phyloP scores from a whole-genome alignment of 352 stramenopile species.

The Pythium sukuiense region DNA sequence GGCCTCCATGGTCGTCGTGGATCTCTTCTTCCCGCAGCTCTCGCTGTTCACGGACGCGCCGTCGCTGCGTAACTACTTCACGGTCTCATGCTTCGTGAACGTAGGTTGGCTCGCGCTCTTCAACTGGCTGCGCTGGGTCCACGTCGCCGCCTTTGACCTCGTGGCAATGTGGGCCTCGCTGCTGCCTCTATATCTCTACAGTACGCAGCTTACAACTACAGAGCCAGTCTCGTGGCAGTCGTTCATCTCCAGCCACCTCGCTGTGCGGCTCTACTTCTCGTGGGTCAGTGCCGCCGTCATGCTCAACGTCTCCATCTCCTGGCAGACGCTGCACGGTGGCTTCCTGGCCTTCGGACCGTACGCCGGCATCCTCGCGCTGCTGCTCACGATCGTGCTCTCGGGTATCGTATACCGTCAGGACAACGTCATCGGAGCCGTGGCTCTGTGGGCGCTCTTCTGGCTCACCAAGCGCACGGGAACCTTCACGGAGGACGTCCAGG shows the following conservation, averaged over 20 bases:
- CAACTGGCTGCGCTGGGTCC: conserved; percentile 38
- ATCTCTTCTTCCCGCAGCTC: conserved; percentile 47
- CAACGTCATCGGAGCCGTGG: conserved; percentile 51
- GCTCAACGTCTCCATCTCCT: conserved; percentile 55
- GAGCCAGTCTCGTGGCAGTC: conserved; percentile 41
- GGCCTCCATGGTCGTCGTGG: conserved; percentile 43
- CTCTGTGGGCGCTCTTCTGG: conserved; percentile 48
- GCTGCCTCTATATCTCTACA: conserved; percentile 61
- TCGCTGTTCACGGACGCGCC: conserved; percentile 51
- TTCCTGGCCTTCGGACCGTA: conserved; percentile 45
- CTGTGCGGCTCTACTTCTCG: conserved; percentile 60
- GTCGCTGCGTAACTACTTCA: conserved; percentile 51
- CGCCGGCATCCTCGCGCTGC: conserved; percentile 40
- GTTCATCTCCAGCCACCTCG: conserved; percentile 58
- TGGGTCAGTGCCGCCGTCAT: conserved; percentile 55
- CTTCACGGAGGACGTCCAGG: conserved; percentile 10
- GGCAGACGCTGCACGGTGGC: conserved; percentile 41
- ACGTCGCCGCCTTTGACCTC: conserved; percentile 44
- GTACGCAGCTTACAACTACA: conserved; percentile 36
- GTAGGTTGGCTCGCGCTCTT: conserved; percentile 57
- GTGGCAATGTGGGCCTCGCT: conserved; percentile 56
- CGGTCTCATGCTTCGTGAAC: conserved; percentile 49
- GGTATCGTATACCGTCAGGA: conserved; percentile 52
- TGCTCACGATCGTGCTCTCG: conserved; percentile 46
- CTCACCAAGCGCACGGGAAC: conserved; percentile 41